Evolutionary conservation across 306 rosid species (phyloP).

Genomic region (Echinosophora koreensis): DNA sequence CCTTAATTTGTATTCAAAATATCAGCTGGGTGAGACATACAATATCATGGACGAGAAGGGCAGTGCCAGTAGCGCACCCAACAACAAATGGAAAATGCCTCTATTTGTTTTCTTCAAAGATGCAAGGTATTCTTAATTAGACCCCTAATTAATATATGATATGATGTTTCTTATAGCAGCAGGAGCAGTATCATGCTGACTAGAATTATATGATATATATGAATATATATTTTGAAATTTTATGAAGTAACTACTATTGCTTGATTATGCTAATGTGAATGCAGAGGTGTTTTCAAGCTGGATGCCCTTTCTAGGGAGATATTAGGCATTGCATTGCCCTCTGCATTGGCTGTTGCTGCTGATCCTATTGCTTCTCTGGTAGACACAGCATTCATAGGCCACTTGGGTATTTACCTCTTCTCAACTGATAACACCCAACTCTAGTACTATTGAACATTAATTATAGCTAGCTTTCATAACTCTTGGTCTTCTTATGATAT

Average conservation of each 20-base stretch:
- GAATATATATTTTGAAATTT: neutral
- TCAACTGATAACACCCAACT: neutral
- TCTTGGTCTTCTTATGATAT: neutral
- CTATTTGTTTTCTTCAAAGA: constrained; percentile 78
- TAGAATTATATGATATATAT: neutral
- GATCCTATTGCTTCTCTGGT: constrained; percentile 97
- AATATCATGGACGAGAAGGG: constrained; percentile 53
- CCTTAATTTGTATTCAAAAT: neutral
- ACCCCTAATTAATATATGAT: neutral
- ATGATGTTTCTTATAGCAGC: neutral
- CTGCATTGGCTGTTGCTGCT: constrained; percentile 92
- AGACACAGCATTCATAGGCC: constrained; percentile 94
- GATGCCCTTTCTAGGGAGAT: constrained; percentile 78
- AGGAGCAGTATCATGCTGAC: neutral
- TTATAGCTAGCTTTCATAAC: neutral
- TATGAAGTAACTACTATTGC: constrained; percentile 11
- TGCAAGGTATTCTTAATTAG: constrained; percentile 58
- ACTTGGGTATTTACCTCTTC: constrained; percentile 64
- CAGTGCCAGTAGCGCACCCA: constrained; percentile 21
- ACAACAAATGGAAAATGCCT: constrained; percentile 62
- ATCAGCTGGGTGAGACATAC: neutral
- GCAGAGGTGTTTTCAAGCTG: constrained; percentile 74
- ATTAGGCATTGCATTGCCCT: constrained; percentile 81
- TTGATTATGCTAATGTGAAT: constrained; percentile 20
- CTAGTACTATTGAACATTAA: neutral